These are phyloP conservation scores for Venturia nashicola DNA, from an alignment of 2,329 filamentous ascomycete genomes.

Conservation along the genomic window DNA sequence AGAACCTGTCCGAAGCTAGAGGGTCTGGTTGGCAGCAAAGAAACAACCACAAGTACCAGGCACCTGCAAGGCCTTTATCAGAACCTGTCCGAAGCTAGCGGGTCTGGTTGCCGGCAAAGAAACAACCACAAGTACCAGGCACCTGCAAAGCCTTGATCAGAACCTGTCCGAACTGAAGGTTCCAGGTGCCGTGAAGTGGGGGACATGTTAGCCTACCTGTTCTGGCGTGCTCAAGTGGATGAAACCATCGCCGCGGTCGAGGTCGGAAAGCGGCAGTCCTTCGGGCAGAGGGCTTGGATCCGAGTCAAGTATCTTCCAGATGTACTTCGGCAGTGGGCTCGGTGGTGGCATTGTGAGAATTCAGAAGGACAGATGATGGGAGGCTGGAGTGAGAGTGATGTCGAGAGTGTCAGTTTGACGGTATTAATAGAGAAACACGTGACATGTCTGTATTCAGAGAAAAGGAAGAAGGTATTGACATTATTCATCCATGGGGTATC, in stretches of 20 bases:
- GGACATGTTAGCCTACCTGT: slow-evolving; percentile 25
- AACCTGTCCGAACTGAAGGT: not conserved
- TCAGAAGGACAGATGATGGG: not conserved
- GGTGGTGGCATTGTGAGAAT: slow-evolving; percentile 18
- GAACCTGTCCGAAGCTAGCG: not conserved
- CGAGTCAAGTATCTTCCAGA: slow-evolving; percentile 50
- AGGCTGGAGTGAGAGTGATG: too few relatives aligned
- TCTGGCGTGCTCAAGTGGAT: slow-evolving; percentile 46
- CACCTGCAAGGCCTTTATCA: slow-evolving; percentile 1
- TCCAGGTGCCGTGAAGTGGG: not conserved
- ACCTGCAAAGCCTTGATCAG: not conserved
- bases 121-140: not conserved
- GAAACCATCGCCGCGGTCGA: slow-evolving; percentile 49
- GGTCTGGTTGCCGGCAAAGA: not conserved
- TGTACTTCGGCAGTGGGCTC: slow-evolving; percentile 20
- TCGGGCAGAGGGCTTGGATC: slow-evolving; percentile 41
- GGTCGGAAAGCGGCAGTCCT: slow-evolving; percentile 44
- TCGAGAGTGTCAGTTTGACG: too few relatives aligned
- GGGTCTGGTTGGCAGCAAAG: not conserved
- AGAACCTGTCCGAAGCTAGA: too few relatives aligned
- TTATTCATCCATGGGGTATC: not conserved
- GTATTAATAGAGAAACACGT: not conserved
- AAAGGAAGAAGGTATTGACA: not conserved
- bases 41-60: slow-evolving; percentile 1
- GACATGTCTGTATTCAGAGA: not conserved